Base-by-base conservation (phyloP, 331 rosid species). In the Cydonia oblonga region DNA sequence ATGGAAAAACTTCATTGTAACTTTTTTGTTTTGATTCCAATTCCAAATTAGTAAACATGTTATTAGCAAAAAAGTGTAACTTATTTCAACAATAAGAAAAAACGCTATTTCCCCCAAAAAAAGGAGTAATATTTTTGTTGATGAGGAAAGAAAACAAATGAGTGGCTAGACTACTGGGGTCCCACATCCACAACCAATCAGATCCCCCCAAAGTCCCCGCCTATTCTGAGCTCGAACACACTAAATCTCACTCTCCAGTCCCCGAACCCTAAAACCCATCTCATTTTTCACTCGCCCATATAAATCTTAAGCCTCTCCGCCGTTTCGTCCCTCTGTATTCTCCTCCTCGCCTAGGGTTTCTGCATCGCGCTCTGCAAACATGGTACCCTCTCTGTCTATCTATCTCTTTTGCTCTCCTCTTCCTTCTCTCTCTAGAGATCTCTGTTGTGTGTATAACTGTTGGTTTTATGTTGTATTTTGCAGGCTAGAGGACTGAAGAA, bases 401-500 rank as follows among this genome's bases (percentile, higher is more conserved):
- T 20, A 32, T 25, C 42, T 35, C 42, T 35, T 0, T 38, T 13
- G 4, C 4, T 38, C 42, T 38, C 42, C 13, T 38, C 42, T 38
- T 40, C 11, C 49, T 3, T 58, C 16, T 24, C 40, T 51, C 29
- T 9, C 19, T 49, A 20, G 10, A n/a, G 69, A 59, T 76, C 64
- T 22, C 22, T 44, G 5, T 13, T 68, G 63, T 59, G 10, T 56
- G 3, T 29, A 2, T 68, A 20, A 59, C 61, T 29, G 12, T 69
- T 19, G 16, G 9, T 67, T 53, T 57, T 38, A 7, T n/a, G 40
- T 28, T 40, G 26, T 40, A 4, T 22, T 19, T 42, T 78, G 0
- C 78, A 81, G 81, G 76, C 84, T 3, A 72, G 84, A 72, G 81
- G 84, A 7, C 69, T 81, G 79, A 81, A 81, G 79, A 81, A 81